Percentiles rank a stretch among this genome's conserved stretches.
These are phyloP conservation scores for Fusarium decemcellulare DNA, from an alignment of 2,329 filamentous ascomycete species.

Conservation along the genomic window DNA sequence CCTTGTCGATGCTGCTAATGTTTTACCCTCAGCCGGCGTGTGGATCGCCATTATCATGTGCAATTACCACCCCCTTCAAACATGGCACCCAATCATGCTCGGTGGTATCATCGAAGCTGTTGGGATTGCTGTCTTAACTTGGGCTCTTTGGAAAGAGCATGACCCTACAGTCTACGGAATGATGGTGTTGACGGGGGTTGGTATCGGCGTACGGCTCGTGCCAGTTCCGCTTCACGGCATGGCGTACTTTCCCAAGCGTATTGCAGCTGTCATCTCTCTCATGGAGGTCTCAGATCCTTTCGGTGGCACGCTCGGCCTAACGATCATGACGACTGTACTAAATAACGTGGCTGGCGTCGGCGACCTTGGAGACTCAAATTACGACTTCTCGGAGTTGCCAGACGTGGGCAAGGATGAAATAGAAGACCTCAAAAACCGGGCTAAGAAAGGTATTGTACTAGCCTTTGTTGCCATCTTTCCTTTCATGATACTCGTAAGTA, in stretches of 20 bases:
- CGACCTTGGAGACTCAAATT: background rate
- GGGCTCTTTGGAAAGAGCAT: background rate
- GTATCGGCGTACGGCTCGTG: background rate
- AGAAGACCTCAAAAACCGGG: background rate
- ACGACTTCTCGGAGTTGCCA: background rate
- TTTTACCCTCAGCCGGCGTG: background rate
- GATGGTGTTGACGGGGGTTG: background rate
- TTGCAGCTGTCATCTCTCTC: background rate
- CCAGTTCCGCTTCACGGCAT: background rate
- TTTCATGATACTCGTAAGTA: background rate
- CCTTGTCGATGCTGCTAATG: too few species aligned
- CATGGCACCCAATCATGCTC: slow-evolving; percentile 1
- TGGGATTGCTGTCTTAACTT: background rate
- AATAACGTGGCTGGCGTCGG: slow-evolving; percentile 1
- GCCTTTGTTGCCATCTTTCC: background rate
- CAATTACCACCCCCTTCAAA: background rate
- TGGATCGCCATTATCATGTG: slow-evolving; percentile 1
- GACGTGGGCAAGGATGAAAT: background rate
- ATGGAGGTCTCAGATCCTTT: slow-evolving; percentile 2
- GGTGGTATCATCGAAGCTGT: background rate
- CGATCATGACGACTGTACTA: background rate
- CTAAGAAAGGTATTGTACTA: background rate
- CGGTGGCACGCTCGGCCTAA: background rate
- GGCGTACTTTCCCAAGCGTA: background rate
- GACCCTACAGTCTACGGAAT: slow-evolving; percentile 1